These are phyloP conservation scores for Blastobotrys petasosporus DNA, from an alignment of 1,139 yeast species.

Conservation along the genomic window DNA sequence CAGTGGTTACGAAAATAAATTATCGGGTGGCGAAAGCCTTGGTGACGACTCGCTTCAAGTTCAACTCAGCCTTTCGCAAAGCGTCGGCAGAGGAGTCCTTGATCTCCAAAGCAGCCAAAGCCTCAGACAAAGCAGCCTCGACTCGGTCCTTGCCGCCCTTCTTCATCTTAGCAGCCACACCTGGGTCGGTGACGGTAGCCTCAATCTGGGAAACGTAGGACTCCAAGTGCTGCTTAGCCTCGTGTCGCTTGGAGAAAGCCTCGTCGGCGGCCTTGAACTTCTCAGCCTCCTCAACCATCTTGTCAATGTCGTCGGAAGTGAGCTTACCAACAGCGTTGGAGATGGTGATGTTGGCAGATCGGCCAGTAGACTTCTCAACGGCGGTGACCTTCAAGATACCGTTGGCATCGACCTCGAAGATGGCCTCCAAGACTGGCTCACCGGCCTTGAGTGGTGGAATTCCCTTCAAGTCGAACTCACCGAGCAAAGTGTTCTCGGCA, in stretches of 20 bases:
- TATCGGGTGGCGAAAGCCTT: constrained; percentile 99
- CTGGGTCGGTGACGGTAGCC: constrained; percentile 96
- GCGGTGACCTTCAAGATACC: constrained; percentile 99
- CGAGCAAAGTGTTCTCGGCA: constrained; percentile 96
- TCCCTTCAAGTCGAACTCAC: constrained; percentile 98
- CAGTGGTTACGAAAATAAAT: constrained; percentile 23
- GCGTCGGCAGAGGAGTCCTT: constrained; percentile 97
- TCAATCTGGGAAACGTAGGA: constrained; percentile 98
- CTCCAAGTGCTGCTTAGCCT: constrained; percentile 98
- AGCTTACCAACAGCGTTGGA: constrained; percentile 99
- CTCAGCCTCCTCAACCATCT: constrained; percentile 98
- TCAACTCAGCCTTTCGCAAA: constrained; percentile 98
- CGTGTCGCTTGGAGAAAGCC: constrained; percentile 99
- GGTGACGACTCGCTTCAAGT: constrained; percentile 98
- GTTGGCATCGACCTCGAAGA: constrained; percentile 98
- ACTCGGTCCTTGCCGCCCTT: constrained; percentile 96
- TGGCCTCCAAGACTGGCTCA: constrained; percentile 99
- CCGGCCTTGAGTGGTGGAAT: constrained; percentile 99
- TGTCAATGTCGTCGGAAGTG: constrained; percentile 94
- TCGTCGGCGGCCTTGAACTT: constrained; percentile 98
- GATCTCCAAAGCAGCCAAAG: constrained; percentile 95
- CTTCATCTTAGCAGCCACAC: constrained; percentile 96
- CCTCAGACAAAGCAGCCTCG: constrained; percentile 97
- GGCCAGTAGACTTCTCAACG: constrained; percentile 98
- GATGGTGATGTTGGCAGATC: constrained; percentile 98